phyloP scores from a whole-genome alignment of 768 basidiomycete species.

The Cubamyces sp. region DNA sequence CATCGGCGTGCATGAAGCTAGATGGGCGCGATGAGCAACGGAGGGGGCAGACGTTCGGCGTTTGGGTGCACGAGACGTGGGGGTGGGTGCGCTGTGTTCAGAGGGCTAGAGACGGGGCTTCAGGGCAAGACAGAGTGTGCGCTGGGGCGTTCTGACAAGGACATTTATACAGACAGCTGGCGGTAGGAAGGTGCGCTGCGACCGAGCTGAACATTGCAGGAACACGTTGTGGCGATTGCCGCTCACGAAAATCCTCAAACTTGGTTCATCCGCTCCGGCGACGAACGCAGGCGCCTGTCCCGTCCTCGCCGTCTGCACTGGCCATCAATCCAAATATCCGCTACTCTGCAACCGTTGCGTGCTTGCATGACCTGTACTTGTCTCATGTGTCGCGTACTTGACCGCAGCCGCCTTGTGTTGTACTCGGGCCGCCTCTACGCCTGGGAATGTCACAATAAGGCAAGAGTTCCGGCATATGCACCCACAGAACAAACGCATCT shows the following conservation, averaged over 20 bases:
- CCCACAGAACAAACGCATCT: background rate
- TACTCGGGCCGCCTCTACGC: background rate
- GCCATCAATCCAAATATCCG: background rate
- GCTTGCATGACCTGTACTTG: background rate
- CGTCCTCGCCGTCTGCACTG: background rate
- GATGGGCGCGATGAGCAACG: conserved; percentile 13
- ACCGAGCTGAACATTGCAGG: conserved; percentile 22
- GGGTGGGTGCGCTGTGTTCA: background rate
- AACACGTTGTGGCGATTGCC: conserved; percentile 28
- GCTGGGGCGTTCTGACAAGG: conserved; percentile 7
- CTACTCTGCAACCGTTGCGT: background rate
- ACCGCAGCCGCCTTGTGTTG: background rate
- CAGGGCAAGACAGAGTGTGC: background rate
- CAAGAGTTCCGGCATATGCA: background rate
- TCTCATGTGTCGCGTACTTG: background rate
- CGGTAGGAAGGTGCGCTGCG: conserved; percentile 9
- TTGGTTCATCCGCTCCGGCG: conserved; percentile 4
- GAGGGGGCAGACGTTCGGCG: background rate
- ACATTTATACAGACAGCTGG: conserved; percentile 19
- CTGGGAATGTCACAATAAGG: background rate
- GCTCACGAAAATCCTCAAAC: conserved; percentile 19
- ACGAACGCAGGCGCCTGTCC: conserved; percentile 5
- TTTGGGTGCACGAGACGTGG: background rate
- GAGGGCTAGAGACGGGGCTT: background rate
- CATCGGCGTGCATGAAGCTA: conserved; percentile 34